These are phyloP conservation scores for Rubia balearica DNA, from an alignment of 305 asterid species.

Conservation along the genomic window DNA sequence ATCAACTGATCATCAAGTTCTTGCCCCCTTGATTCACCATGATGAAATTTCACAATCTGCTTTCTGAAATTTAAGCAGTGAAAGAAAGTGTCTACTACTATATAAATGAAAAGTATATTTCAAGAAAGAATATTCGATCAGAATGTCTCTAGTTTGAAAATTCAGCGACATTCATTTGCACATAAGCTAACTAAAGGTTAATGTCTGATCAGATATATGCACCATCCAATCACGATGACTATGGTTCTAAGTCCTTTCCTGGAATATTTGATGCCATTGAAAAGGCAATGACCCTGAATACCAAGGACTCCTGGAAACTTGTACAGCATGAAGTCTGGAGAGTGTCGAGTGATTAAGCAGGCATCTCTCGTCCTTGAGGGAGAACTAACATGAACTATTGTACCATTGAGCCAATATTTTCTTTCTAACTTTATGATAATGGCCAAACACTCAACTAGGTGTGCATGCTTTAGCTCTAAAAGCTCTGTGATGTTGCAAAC, in stretches of 20 bases:
- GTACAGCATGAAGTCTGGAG: conserved; percentile 87
- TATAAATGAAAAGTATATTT: not conserved
- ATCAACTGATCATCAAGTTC: not conserved
- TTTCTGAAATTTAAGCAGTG: not conserved
- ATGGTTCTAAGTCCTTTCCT: conserved; percentile 66
- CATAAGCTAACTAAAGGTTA: not conserved
- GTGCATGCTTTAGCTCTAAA: not conserved
- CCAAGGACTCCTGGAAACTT: conserved; percentile 40
- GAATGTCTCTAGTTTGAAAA: not conserved
- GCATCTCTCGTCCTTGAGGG: conserved; percentile 66
- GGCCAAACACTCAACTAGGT: not conserved
- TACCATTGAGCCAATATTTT: not conserved
- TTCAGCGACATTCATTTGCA: not conserved
- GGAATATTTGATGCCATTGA: conserved; percentile 64
- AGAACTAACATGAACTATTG: conserved; percentile 32
- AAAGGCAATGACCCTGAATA: conserved; percentile 38
- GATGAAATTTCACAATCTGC: not conserved
- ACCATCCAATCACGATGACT: conserved; percentile 61
- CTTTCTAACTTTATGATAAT: not conserved
- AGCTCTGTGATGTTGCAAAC: not conserved
- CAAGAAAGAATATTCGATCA: not conserved
- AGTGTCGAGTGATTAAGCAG: conserved; percentile 74
- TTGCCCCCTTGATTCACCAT: not conserved
- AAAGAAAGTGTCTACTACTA: not conserved
- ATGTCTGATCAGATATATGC: conserved; percentile 55